Evolutionary conservation across 805 yeast species (phyloP).

Genomic region (Saccharomycopsis olivae): DNA sequence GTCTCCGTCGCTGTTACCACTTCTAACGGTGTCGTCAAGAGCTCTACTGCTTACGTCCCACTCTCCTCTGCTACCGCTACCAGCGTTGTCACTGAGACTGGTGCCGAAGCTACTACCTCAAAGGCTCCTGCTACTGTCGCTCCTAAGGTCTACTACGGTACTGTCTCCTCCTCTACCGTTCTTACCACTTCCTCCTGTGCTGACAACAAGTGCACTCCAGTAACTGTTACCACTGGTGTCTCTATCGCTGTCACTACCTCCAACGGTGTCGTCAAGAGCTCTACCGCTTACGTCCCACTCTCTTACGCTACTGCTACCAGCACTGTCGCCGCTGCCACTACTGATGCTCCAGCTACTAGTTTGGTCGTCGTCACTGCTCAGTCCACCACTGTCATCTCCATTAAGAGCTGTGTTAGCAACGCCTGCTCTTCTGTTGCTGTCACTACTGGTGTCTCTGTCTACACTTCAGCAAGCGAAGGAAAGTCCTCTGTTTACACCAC

Average conservation of each 20-base stretch:
- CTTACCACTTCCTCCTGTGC: conserved; percentile 7
- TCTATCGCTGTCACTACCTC: conserved; percentile 9
- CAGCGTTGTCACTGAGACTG: too few species aligned
- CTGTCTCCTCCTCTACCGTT: conserved; percentile 3
- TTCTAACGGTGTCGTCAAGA: conserved; percentile 12
- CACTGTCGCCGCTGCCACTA: not conserved
- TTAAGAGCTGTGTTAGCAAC: not conserved
- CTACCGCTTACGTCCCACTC: conserved; percentile 24
- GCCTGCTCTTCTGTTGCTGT: conserved; percentile 5
- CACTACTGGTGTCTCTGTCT: conserved; percentile 19
- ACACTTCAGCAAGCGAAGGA: conserved; percentile 15
- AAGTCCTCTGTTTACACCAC: conserved; percentile 20
- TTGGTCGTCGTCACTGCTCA: conserved; percentile 19
- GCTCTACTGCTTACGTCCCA: conserved; percentile 23
- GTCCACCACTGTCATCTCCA: conserved; percentile 16
- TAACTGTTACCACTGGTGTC: not conserved
- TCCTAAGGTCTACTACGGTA: too few species aligned
- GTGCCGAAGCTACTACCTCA: not conserved
- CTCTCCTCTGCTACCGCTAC: conserved; percentile 13
- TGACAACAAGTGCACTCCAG: conserved; percentile 17
- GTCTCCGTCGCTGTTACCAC: conserved; percentile 19
- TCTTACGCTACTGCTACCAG: conserved; percentile 3
- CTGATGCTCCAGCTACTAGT: conserved; percentile 14
- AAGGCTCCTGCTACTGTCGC: not conserved
- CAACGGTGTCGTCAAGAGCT: conserved; percentile 18